These are phyloP conservation scores for Alternaria alternata DNA, from an alignment of 2,329 filamentous ascomycete species.

Conservation along the genomic window DNA sequence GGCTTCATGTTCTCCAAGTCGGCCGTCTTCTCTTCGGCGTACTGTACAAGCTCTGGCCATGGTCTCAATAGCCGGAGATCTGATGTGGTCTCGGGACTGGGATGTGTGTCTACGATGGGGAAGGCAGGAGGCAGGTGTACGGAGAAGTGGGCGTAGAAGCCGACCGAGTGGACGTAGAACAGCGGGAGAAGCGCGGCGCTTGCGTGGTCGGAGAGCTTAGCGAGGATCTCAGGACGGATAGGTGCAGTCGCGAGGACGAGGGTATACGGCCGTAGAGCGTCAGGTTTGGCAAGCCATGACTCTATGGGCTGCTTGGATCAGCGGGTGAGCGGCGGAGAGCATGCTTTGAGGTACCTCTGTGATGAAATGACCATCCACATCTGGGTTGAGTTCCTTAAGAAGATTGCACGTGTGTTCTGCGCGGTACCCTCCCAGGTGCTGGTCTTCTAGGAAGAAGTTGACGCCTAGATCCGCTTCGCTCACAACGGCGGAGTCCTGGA, in stretches of 20 bases:
- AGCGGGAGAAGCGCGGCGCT: constrained; percentile 71
- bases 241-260: constrained; percentile 70
- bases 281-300: constrained; percentile 53
- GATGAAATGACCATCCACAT: constrained; percentile 79
- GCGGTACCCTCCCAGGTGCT: constrained; percentile 76
- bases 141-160: constrained; percentile 92
- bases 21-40: constrained; percentile 71
- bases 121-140: constrained; percentile 79
- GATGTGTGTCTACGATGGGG: constrained; percentile 94
- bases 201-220: constrained; percentile 60
- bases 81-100: constrained; percentile 81
- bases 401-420: constrained; percentile 80
- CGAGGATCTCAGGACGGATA: constrained; percentile 61
- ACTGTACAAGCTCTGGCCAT: constrained; percentile 81
- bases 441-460: constrained; percentile 94
- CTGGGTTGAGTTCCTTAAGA: constrained; percentile 88
- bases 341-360: constrained; percentile 57
- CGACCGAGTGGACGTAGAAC: constrained; percentile 85
- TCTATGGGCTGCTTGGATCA: constrained; percentile 52
- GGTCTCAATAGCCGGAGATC: constrained; percentile 85
- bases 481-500: constrained; percentile 83
- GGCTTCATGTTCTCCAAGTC: constrained; percentile 74
- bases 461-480: constrained; percentile 84
- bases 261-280: constrained; percentile 60
- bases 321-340: neutral